Conservation (phyloP, 164 flowering plant genomes). For the Aristolochia fimbriata region DNA sequence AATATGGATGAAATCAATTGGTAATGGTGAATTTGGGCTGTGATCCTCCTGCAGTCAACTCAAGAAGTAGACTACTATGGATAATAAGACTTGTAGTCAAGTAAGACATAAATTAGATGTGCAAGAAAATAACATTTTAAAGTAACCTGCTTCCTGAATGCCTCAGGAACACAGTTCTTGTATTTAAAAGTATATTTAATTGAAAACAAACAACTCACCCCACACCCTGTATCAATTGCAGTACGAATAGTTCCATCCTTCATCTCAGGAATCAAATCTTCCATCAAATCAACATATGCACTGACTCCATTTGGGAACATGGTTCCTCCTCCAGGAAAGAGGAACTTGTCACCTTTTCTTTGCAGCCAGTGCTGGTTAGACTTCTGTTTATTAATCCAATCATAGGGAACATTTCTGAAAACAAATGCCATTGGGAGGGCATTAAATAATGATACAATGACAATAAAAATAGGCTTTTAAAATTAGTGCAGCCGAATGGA, state of each 20-base stretch:
- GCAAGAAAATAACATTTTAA: no score
- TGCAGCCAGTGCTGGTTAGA: slow-evolving; percentile 91
- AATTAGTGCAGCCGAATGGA: neutral
- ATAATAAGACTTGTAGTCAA: no score
- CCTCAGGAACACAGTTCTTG: no score
- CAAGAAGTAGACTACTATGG: no score
- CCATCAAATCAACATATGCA: slow-evolving; percentile 84
- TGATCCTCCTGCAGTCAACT: no score
- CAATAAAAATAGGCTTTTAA: neutral
- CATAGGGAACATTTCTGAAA: slow-evolving; percentile 91
- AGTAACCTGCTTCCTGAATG: no score
- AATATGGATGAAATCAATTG: no score
- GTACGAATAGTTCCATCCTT: slow-evolving; percentile 82
- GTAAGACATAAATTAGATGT: no score
- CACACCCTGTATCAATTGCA: slow-evolving; percentile 98
- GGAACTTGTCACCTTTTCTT: slow-evolving; percentile 88
- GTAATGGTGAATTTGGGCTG: no score
- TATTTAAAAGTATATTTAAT: neutral
- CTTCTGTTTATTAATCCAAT: slow-evolving; percentile 97
- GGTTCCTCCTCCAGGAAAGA: slow-evolving; percentile 97
- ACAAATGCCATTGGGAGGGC: neutral
- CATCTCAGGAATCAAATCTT: slow-evolving; percentile 87
- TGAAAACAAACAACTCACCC: slow-evolving; percentile 48
- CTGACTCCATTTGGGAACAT: slow-evolving; percentile 95
- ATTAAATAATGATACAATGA: neutral